Percentiles rank a stretch among this genome's conserved stretches.
Conservation (phyloP, 371 early-diverging fungal genomes). For the Actinomortierella ambigua region DNA sequence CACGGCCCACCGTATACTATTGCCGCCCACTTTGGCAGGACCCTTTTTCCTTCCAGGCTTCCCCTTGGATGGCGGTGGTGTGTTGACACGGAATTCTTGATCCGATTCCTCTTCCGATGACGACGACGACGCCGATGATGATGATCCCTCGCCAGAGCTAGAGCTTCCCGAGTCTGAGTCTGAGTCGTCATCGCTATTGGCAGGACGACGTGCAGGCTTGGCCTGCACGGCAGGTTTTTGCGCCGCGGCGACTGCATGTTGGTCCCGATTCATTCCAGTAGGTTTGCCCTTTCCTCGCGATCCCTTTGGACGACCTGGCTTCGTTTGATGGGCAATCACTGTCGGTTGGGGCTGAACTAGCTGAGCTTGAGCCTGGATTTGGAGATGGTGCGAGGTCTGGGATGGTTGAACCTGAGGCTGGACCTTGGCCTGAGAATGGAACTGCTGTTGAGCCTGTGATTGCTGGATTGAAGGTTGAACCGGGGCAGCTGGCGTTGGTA, state of each 20-base stretch:
- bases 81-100: conserved; percentile 38
- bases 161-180: conserved; percentile 35
- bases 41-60: conserved; percentile 30
- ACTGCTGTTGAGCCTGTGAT: neutral
- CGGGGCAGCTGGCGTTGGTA: conserved; percentile 10
- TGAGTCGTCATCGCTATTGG: conserved; percentile 14
- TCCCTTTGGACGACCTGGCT: conserved; percentile 5
- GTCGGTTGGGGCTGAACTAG: conserved; percentile 30
- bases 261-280: conserved; percentile 1
- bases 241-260: conserved; percentile 4
- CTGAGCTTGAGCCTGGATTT: conserved; percentile 19
- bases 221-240: conserved; percentile 16
- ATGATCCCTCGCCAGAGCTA: conserved; percentile 28
- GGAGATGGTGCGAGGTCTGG: conserved; percentile 17
- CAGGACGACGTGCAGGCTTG: conserved; percentile 6
- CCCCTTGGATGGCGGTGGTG: conserved; percentile 35
- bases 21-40: conserved; percentile 26
- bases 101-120: conserved; percentile 27
- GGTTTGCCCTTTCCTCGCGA: conserved; percentile 9
- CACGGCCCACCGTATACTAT: conserved; percentile 46
- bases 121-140: conserved; percentile 30
- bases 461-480: conserved; percentile 34
- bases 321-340: neutral
- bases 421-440: conserved; percentile 22
- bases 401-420: neutral